Conservation (phyloP, 2,329 filamentous ascomycete genomes). For the Exophiala sideris region DNA sequence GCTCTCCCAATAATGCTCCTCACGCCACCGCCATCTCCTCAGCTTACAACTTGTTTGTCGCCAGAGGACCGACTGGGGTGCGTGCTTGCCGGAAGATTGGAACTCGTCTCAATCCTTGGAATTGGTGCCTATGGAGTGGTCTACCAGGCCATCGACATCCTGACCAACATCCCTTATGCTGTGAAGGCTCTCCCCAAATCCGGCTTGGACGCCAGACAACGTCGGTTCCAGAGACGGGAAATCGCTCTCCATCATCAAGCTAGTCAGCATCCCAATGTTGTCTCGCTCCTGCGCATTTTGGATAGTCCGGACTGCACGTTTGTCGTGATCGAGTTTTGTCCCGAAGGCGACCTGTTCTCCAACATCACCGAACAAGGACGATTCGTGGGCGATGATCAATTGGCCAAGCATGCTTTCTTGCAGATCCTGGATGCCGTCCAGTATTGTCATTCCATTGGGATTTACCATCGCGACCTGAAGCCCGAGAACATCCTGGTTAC, state of each 20-base stretch:
- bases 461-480: slow-evolving; percentile 97
- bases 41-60: slow-evolving; percentile 51
- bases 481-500: slow-evolving; percentile 96
- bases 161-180: slow-evolving; percentile 77
- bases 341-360: slow-evolving; percentile 92
- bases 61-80: slow-evolving; percentile 86
- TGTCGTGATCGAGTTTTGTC: slow-evolving; percentile 94
- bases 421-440: slow-evolving; percentile 96
- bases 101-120: slow-evolving; percentile 80
- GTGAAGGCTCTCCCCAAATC: slow-evolving; percentile 96
- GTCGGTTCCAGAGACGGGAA: slow-evolving; percentile 87
- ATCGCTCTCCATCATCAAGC: slow-evolving; percentile 88
- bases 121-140: slow-evolving; percentile 96
- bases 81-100: slow-evolving; percentile 75
- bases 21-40: slow-evolving; percentile 44
- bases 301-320: slow-evolving; percentile 89
- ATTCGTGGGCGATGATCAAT: slow-evolving; percentile 86
- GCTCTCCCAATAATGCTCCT: slow-evolving; percentile 47
- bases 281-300: slow-evolving; percentile 90
- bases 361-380: slow-evolving; percentile 95
- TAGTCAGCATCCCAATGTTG: slow-evolving; percentile 86
- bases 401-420: slow-evolving; percentile 83
- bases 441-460: slow-evolving; percentile 86
- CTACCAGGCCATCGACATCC: slow-evolving; percentile 81
- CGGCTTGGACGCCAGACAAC: slow-evolving; percentile 82